Evolutionary conservation across 306 rosid species (phyloP).

Genomic region (Heteromeles arbutifolia): DNA sequence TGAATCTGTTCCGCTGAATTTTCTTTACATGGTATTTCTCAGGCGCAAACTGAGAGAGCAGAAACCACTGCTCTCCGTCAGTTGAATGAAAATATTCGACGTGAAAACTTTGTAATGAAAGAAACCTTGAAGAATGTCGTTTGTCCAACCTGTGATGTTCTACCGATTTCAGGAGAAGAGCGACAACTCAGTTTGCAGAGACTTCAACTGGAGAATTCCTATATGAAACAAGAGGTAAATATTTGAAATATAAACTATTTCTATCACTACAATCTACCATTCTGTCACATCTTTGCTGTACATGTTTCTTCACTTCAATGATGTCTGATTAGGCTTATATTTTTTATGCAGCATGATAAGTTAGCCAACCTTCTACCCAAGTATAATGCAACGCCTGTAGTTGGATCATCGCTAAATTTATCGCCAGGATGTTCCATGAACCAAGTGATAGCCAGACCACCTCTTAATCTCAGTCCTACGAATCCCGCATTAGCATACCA

Average conservation of each 20-base stretch:
- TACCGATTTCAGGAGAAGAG: conserved; percentile 30
- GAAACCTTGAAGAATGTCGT: conserved; percentile 39
- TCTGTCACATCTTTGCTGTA: background rate
- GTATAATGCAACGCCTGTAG: conserved; percentile 7
- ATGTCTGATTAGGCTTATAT: background rate
- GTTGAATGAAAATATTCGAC: conserved; percentile 49
- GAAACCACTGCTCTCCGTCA: conserved; percentile 38
- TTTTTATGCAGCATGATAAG: conserved; percentile 40
- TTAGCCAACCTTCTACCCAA: conserved; percentile 24
- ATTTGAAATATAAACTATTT: background rate
- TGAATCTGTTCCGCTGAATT: background rate
- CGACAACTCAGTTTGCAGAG: conserved; percentile 14
- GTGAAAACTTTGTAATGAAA: conserved; percentile 39
- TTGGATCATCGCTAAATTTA: conserved; percentile 10
- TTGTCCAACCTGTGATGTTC: conserved; percentile 63
- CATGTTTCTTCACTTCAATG: background rate
- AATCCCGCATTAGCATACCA: conserved; percentile 4
- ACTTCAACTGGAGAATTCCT: conserved; percentile 37
- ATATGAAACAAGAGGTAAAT: conserved; percentile 47
- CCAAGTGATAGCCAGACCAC: conserved; percentile 8
- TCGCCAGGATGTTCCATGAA: conserved; percentile 15
- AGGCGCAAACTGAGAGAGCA: conserved; percentile 47
- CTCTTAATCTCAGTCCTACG: conserved; percentile 1
- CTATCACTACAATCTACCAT: background rate
- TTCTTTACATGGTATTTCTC: background rate